Percentiles rank a stretch among this genome's conserved stretches.
Evolutionary conservation across 352 stramenopile genomes (phyloP).

Genomic region (Thraustochytrium striatum): DNA sequence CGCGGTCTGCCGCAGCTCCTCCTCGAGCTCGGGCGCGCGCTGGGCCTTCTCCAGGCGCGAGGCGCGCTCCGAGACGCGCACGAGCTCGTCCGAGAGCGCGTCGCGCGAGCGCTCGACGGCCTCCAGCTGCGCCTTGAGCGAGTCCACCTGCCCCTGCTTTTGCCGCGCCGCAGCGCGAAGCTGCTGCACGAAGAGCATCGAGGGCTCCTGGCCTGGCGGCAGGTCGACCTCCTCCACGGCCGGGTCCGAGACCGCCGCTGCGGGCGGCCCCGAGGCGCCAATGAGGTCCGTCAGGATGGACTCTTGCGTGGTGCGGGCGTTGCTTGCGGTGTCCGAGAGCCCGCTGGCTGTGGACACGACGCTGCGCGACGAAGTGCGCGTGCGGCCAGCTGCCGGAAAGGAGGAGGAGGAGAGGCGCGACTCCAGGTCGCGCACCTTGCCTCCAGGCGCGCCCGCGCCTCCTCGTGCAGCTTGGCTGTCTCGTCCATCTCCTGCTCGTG

Average conservation of each 20-base stretch:
- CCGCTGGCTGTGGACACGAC: background rate
- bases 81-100: conserved; percentile 37
- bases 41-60: background rate
- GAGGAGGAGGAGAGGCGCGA: background rate
- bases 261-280: background rate
- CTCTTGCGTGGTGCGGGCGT: background rate
- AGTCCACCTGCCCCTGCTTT: conserved; percentile 25
- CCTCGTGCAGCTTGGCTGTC: conserved; percentile 18
- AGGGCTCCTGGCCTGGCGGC: background rate
- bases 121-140: background rate
- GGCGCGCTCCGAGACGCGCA: conserved; percentile 11
- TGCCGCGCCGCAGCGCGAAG: background rate
- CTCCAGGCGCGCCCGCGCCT: conserved; percentile 27
- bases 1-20: background rate
- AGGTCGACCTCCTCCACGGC: background rate
- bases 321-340: background rate
- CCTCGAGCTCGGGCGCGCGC: background rate
- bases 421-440: conserved; percentile 29
- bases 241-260: background rate
- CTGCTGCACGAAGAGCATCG: conserved; percentile 19
- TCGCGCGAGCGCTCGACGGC: conserved; percentile 6
- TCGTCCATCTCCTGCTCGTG: conserved; percentile 31
- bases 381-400: background rate
- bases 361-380: background rate
- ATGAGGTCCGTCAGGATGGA: conserved; percentile 18